A percentile compares a stretch with the other conserved stretches of the same genome.
phyloP scores from a whole-genome alignment of 2,329 filamentous ascomycete genomes.

The Diplodia mutila region DNA sequence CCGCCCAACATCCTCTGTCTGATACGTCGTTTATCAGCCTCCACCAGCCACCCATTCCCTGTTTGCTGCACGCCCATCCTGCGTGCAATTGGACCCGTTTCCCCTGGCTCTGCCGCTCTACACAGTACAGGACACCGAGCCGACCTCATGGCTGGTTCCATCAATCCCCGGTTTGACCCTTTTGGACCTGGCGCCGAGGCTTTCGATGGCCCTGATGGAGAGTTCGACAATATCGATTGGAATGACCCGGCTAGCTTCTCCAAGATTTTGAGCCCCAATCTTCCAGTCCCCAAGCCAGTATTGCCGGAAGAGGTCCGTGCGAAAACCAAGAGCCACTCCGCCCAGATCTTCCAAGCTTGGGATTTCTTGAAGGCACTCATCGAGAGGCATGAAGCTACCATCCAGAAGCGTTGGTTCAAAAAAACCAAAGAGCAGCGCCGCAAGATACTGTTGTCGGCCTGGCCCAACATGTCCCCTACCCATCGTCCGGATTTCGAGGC shows the following conservation, averaged over 20 bases:
- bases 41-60: neutral
- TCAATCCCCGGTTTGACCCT: slow-evolving; percentile 1
- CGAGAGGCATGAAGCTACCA: slow-evolving; percentile 54
- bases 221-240: neutral
- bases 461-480: slow-evolving; percentile 54
- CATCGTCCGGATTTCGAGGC: slow-evolving; percentile 59
- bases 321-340: slow-evolving; percentile 30
- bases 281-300: slow-evolving; percentile 23
- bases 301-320: slow-evolving; percentile 32
- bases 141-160: neutral
- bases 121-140: neutral
- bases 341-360: slow-evolving; percentile 43
- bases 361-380: slow-evolving; percentile 48
- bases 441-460: slow-evolving; percentile 52
- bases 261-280: neutral
- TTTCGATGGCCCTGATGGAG: neutral
- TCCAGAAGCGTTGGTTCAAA: slow-evolving; percentile 60
- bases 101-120: neutral
- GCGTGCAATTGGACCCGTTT: neutral
- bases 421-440: slow-evolving; percentile 54
- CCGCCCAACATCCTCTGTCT: neutral
- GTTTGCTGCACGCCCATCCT: neutral
- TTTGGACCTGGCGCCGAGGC: neutral
- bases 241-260: slow-evolving; percentile 1
- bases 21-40: neutral